Evolutionary conservation across 371 early-diverging fungal genomes (phyloP), one percentile per base, ranked within the genome.

Genomic region (Zopfochytrium polystomum): DNA sequence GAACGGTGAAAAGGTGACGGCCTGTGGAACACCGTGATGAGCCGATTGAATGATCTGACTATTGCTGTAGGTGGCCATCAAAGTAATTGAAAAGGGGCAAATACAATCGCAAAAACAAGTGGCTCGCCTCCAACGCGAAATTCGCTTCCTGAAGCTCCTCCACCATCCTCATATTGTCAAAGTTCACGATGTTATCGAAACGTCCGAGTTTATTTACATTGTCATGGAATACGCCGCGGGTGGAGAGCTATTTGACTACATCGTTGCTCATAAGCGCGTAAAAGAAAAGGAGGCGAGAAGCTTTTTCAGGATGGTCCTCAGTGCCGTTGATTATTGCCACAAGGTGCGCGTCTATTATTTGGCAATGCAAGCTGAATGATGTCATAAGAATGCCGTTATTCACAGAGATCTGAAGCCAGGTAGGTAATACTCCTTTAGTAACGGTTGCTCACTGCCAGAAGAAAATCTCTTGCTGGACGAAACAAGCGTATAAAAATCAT

Each of bases 81-180:
- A 80, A 76, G 82, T 91, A 60, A 90, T 90, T 55, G 89, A 90
- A 57, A 92, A 90, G 70, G 81, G 83, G 49, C 85, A 85, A 30
- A 86, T 90, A 60, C 87, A 87, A 69, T 77, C 74, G 68, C 79
- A 52, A 71, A 90, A 72, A 84, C 89, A 71, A 78, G 87, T 77
- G 67, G 83, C 58, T 69, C 87, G 60, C 58, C 87, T 60, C 77
- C 88, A 51, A 82, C 82, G 96, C 22, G 96, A 95, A 70, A 84
- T 91, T 44, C 76, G 84, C 18, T 82, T 95, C 51, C 84, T 95
- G 79, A 91, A 92, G 65, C 77, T 87, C 52, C 71, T 86, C 6
- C 67, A 80, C 63, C 87, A 89, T 63, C 84, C 83, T 6, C 74
- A 85, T 68, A 85, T 88, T 60, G 82, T 86, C 44, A 73, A 74